Evolutionary conservation across 768 basidiomycete genomes (phyloP).

Genomic region (Naematelia aurantialba): DNA sequence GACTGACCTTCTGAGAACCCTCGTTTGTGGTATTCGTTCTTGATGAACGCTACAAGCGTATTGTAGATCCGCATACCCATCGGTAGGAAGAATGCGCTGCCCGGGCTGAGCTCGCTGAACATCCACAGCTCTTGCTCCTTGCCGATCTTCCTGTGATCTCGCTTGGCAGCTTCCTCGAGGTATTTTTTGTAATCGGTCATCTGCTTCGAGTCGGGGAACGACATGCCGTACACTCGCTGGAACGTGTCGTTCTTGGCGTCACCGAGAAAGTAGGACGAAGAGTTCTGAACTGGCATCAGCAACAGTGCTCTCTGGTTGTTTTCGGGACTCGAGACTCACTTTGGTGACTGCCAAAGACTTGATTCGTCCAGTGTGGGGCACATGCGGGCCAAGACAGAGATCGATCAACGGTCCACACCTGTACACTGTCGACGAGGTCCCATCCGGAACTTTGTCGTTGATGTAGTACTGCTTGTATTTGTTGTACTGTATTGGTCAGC

Average conservation of each 20-base stretch:
- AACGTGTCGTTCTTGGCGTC: conserved; percentile 88
- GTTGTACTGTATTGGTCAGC: conserved; percentile 69
- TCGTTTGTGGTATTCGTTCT: conserved; percentile 87
- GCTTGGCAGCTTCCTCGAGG: conserved; percentile 94
- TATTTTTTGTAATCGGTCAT: conserved; percentile 90
- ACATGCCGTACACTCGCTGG: conserved; percentile 95
- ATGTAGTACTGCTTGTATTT: conserved; percentile 97
- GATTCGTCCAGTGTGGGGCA: conserved; percentile 95
- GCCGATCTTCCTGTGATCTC: conserved; percentile 94
- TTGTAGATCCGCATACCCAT: conserved; percentile 98
- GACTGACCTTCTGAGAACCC: conserved; percentile 83
- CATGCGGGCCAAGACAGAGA: conserved; percentile 93
- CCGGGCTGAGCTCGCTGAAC: conserved; percentile 95
- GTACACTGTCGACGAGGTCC: conserved; percentile 94
- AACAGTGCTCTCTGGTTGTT: background rate
- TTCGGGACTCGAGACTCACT: conserved; percentile 54
- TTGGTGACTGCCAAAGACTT: conserved; percentile 97
- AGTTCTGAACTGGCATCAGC: conserved; percentile 61
- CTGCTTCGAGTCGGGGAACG: conserved; percentile 97
- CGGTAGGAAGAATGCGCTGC: conserved; percentile 93
- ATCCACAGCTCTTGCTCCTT: conserved; percentile 98
- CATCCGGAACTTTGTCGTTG: conserved; percentile 90
- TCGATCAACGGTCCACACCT: conserved; percentile 98
- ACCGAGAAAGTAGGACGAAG: conserved; percentile 95
- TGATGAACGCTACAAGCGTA: conserved; percentile 80